Percentiles rank a stretch among this genome's conserved stretches.
Conservation (phyloP, 805 yeast species). For the Teunomyces lycoperdinae region DNA sequence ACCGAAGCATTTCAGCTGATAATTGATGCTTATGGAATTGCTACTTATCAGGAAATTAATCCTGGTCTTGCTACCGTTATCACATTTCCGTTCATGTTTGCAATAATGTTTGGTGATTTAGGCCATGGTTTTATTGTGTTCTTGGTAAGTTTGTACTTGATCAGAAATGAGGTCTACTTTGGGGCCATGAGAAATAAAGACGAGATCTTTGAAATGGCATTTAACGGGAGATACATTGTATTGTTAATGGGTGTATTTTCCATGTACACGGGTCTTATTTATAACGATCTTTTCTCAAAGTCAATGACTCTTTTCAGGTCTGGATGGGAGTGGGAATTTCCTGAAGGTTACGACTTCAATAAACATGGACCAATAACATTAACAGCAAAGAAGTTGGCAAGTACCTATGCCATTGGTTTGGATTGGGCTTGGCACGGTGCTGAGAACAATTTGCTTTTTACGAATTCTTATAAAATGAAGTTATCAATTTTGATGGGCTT, state of each 20-base stretch:
- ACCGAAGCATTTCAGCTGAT: conserved; percentile 90
- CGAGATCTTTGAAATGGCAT: conserved; percentile 97
- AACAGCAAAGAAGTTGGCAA: conserved; percentile 60
- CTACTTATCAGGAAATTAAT: conserved; percentile 90
- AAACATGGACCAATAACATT: conserved; percentile 44
- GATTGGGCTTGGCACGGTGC: conserved; percentile 98
- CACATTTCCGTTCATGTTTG: conserved; percentile 98
- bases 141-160: conserved; percentile 67
- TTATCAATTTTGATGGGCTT: conserved; percentile 93
- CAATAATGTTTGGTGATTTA: conserved; percentile 97
- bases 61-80: conserved; percentile 94
- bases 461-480: conserved; percentile 97
- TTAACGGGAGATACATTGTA: conserved; percentile 84
- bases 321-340: conserved; percentile 85
- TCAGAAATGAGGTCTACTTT: conserved; percentile 70
- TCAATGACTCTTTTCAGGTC: conserved; percentile 84
- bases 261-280: conserved; percentile 90
- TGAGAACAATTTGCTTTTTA: conserved; percentile 83
- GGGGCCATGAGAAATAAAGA: conserved; percentile 66
- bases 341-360: conserved; percentile 65
- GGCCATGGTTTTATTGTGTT: conserved; percentile 91
- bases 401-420: conserved; percentile 77
- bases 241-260: conserved; percentile 92
- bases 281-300: conserved; percentile 90
- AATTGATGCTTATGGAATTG: conserved; percentile 93